Evolutionary conservation across 192 early-diverging fungal genomes (phyloP).

Genomic region (Backusella psychrophila): DNA sequence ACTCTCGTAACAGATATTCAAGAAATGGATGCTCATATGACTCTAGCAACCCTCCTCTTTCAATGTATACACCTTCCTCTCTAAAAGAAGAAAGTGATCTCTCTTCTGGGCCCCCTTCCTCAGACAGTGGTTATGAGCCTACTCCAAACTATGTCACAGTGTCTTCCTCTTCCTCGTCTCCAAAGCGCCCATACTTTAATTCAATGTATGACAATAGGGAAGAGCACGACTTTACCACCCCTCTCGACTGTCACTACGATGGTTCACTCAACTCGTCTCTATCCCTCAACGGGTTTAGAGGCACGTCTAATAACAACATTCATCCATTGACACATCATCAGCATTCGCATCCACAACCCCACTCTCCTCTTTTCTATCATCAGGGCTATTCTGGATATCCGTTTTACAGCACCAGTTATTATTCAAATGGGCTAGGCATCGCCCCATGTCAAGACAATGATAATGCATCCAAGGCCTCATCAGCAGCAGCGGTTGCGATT

Average conservation of each 20-base stretch:
- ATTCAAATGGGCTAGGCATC: slow-evolving; percentile 6
- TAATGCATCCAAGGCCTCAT: neutral
- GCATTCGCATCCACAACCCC: slow-evolving; percentile 8
- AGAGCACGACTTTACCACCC: neutral
- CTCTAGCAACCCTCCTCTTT: neutral
- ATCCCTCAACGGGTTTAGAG: neutral
- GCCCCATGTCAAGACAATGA: slow-evolving; percentile 12
- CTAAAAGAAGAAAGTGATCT: slow-evolving; percentile 21
- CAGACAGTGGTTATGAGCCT: slow-evolving; percentile 23
- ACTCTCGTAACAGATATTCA: slow-evolving; percentile 24
- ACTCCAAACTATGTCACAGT: slow-evolving; percentile 14
- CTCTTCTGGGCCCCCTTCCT: slow-evolving; percentile 8
- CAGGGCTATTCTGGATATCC: slow-evolving; percentile 13
- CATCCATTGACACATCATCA: slow-evolving; percentile 14
- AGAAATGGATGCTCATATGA: slow-evolving; percentile 23
- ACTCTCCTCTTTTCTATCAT: slow-evolving; percentile 10
- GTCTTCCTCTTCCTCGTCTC: neutral
- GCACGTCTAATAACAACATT: neutral
- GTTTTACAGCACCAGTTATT: slow-evolving; percentile 9
- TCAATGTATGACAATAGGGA: slow-evolving; percentile 8
- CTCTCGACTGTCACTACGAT: slow-evolving; percentile 5
- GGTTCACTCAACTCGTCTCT: neutral
- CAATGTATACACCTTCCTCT: slow-evolving; percentile 1
- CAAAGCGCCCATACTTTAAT: slow-evolving; percentile 6
- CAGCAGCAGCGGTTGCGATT: slow-evolving; percentile 7